Conservation (phyloP, 2,329 filamentous ascomycete genomes). For the Chaetomiaceae sp. region DNA sequence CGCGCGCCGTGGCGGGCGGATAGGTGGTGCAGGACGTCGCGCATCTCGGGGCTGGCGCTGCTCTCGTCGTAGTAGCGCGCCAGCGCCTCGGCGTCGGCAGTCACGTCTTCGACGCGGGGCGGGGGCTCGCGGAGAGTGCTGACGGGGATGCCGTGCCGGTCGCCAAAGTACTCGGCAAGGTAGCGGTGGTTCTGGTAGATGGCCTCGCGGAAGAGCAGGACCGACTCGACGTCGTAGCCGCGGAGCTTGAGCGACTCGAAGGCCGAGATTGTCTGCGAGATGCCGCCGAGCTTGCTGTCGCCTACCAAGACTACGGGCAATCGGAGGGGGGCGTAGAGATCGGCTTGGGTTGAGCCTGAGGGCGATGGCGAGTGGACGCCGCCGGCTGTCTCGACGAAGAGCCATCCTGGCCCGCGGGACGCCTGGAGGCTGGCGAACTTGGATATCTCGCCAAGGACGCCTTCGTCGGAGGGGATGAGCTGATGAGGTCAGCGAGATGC, state of each 20-base stretch:
- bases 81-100: background rate
- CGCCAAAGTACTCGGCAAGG: conserved; percentile 59
- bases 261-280: conserved; percentile 72
- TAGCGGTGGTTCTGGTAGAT: conserved; percentile 64
- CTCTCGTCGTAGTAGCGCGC: conserved; percentile 35
- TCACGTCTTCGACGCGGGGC: background rate
- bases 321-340: conserved; percentile 69
- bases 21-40: conserved; percentile 43
- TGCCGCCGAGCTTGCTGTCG: conserved; percentile 70
- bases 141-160: conserved; percentile 51
- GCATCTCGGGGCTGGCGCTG: background rate
- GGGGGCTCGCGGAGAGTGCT: conserved; percentile 57
- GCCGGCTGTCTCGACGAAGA: conserved; percentile 75
- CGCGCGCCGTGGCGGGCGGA: conserved; percentile 48
- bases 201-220: conserved; percentile 62
- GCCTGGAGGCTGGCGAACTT: conserved; percentile 33
- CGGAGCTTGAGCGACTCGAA: conserved; percentile 72
- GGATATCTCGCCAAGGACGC: conserved; percentile 44
- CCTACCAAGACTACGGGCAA: conserved; percentile 68
- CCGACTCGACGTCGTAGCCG: conserved; percentile 67
- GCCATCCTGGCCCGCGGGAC: conserved; percentile 45
- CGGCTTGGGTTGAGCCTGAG: conserved; percentile 69
- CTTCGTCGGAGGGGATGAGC: conserved; percentile 42
- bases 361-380: conserved; percentile 75
- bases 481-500: background rate